A percentile compares a stretch with the other conserved stretches of the same genome.
These are phyloP conservation scores for Pelagophyceae sp. DNA, from an alignment of 352 stramenopile genomes.

Conservation along the genomic window DNA sequence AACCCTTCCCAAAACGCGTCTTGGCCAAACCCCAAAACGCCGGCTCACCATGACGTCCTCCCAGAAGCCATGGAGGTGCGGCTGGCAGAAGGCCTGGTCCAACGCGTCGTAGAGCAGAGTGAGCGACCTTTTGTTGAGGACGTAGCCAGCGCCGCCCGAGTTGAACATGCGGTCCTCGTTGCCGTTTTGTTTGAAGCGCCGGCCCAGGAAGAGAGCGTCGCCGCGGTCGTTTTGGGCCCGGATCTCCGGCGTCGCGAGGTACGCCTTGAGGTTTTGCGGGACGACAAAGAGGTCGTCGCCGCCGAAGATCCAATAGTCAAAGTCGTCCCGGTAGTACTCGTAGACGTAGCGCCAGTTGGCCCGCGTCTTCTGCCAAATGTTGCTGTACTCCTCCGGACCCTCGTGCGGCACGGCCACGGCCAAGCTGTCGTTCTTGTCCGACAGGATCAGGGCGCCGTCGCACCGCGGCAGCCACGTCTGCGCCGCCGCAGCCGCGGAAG, in stretches of 20 bases:
- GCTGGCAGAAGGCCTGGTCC: slow-evolving; percentile 29
- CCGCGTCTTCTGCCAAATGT: slow-evolving; percentile 73
- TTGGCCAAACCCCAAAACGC: too few species aligned
- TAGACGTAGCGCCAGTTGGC: slow-evolving; percentile 62
- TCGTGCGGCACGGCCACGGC: slow-evolving; percentile 63
- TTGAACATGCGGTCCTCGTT: slow-evolving; percentile 44
- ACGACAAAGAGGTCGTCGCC: slow-evolving; percentile 37
- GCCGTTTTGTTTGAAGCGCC: slow-evolving; percentile 49
- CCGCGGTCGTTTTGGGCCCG: background rate
- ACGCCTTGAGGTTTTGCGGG: slow-evolving; percentile 55
- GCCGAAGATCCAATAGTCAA: slow-evolving; percentile 62
- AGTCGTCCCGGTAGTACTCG: slow-evolving; percentile 64
- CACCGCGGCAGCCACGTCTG: slow-evolving; percentile 14
- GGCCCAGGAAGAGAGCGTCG: slow-evolving; percentile 52
- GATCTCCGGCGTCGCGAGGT: slow-evolving; percentile 48
- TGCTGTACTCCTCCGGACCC: slow-evolving; percentile 62
- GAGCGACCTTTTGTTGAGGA: slow-evolving; percentile 57
- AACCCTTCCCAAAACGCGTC: slow-evolving; percentile 40
- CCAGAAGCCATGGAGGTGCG: slow-evolving; percentile 27
- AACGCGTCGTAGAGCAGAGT: slow-evolving; percentile 37
- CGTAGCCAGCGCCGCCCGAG: slow-evolving; percentile 55
- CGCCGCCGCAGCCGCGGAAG: background rate
- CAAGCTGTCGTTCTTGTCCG: slow-evolving; percentile 42
- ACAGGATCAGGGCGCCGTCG: slow-evolving; percentile 13
- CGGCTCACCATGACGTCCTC: slow-evolving; percentile 60